Percentiles rank a stretch among this genome's conserved stretches.
Conservation (phyloP, 2,329 filamentous ascomycete species). For the Ilyonectria destructans region DNA sequence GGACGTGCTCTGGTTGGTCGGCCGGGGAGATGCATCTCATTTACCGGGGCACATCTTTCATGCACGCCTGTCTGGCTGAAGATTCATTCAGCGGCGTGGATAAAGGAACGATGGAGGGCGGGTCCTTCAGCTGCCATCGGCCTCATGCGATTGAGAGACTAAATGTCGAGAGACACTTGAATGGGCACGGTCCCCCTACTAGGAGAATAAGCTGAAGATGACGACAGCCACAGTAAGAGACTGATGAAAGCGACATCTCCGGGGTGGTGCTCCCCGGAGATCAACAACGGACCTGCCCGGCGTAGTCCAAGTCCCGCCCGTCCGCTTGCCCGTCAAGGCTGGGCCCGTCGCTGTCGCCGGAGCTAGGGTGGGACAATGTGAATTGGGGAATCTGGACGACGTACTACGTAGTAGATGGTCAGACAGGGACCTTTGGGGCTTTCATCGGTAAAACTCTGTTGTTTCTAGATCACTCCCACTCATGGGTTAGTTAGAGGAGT, state of each 20-base stretch:
- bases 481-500: constrained; percentile 20
- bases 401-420: constrained; percentile 6
- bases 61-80: constrained; percentile 19
- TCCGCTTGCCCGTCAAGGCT: constrained; percentile 39
- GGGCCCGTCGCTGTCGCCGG: constrained; percentile 37
- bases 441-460: constrained; percentile 28
- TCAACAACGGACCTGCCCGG: constrained; percentile 32
- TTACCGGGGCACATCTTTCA: constrained; percentile 28
- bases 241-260: not conserved
- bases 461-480: constrained; percentile 32
- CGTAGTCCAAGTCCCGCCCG: constrained; percentile 33
- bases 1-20: constrained; percentile 28
- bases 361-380: constrained; percentile 28
- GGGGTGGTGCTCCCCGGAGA: constrained; percentile 25
- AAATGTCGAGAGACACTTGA: constrained; percentile 8
- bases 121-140: constrained; percentile 18
- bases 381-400: constrained; percentile 21
- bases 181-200: constrained; percentile 26
- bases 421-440: constrained; percentile 23
- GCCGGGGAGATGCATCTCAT: constrained; percentile 33
- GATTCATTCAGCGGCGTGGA: constrained; percentile 34
- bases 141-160: constrained; percentile 14
- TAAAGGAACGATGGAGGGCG: constrained; percentile 28
- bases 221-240: constrained; percentile 28
- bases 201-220: constrained; percentile 28